Evolutionary conservation across 805 yeast genomes (phyloP), one percentile per base, ranked within the genome.

Genomic region (Saccharomyces mikatae): DNA sequence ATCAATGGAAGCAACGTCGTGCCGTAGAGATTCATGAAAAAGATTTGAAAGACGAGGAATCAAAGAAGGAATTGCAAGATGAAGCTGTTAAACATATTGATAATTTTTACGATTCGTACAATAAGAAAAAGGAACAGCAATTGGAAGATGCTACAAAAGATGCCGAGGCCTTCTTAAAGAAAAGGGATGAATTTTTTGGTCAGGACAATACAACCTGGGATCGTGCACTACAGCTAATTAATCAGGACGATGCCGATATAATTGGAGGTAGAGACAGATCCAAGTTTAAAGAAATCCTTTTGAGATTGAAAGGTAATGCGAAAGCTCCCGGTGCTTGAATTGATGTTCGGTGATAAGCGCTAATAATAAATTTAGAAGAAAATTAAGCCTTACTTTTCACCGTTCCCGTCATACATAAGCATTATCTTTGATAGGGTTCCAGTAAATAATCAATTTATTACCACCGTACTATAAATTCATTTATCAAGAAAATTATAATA

Each of bases 21-120:
- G 86, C 82, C 50, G 76, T 86, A 55, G 96, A 90, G 69, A 84
- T 92, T 57, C 75, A 79, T 52, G 82, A 87, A 65, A 81, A 96
- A 66, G 98, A 92, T 65, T 84, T 79, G 61, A 81, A 81, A 58
- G 84, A 86, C 62, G 74, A 74, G 22, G 74, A 80, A 61, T 86
- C 81, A 68, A 80, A 86, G 65, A 75, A 75, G 30, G 89, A 83
- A 56, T 78, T 89, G 55, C 80, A 86, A 54, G 79, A 81, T 51
- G 84, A 85, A 58, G 98, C 98, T 9, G 81, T 82, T 65, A 82
- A 83, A 68, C 84, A 89, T 52, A 82, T 90, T 65, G 97, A 92
- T 69, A 96, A 87, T 59, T 92, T 92, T 71, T 92, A 92, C 71
- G 96, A 89, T 63, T 85, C 84, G 66, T 92, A 92, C 77, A 90